Evolutionary conservation across 345 rosid genomes (phyloP).

Genomic region (Pistacia atlantica): DNA sequence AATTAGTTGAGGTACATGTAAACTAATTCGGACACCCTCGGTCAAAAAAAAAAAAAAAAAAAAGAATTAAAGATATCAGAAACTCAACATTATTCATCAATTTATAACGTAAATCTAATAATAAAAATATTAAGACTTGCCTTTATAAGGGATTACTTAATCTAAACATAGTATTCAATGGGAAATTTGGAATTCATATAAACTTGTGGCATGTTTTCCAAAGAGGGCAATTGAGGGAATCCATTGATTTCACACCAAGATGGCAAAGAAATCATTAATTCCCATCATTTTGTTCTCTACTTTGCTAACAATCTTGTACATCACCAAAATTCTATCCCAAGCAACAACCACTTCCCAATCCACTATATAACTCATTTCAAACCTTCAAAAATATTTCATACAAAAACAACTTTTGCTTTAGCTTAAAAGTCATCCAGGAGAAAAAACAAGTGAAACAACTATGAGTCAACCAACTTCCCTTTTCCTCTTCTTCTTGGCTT

Average conservation of each 20-base stretch:
- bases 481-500: conserved; percentile 40
- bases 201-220: background rate
- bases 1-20: too few relatives aligned
- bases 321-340: conserved; percentile 45
- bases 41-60: too few relatives aligned
- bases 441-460: conserved; percentile 21
- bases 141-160: too few relatives aligned
- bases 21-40: too few relatives aligned
- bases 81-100: too few relatives aligned
- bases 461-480: conserved; percentile 43
- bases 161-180: too few relatives aligned
- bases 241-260: background rate
- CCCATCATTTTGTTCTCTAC: conserved; percentile 56
- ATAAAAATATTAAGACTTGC: too few relatives aligned
- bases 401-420: conserved; percentile 19
- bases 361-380: conserved; percentile 55
- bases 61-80: too few relatives aligned
- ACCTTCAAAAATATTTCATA: conserved; percentile 26
- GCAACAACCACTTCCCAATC: conserved; percentile 44
- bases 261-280: conserved; percentile 21
- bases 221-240: conserved; percentile 14
- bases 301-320: conserved; percentile 28
- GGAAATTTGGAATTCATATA: too few relatives aligned
- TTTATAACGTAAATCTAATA: too few relatives aligned
- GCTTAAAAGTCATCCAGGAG: conserved; percentile 13